Percentiles rank a stretch among this genome's conserved stretches.
phyloP scores from a whole-genome alignment of 139 green algal species.

The Micractinium sp. region DNA sequence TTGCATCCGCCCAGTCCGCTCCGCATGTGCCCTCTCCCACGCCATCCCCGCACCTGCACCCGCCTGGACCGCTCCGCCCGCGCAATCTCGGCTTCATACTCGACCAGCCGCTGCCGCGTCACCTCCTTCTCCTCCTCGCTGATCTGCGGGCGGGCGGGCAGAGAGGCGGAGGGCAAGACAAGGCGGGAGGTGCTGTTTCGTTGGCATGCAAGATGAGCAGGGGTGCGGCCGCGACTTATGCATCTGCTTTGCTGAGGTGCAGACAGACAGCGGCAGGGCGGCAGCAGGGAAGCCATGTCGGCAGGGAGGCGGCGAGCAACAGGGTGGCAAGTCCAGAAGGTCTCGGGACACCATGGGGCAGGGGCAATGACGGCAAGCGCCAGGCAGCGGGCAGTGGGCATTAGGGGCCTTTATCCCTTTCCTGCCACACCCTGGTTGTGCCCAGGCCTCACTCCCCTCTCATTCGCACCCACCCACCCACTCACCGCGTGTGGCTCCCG shows the following conservation, averaged over 20 bases:
- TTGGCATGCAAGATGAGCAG: neutral
- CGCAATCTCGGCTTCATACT: neutral
- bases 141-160: neutral
- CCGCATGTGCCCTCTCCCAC: too few species aligned
- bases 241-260: neutral
- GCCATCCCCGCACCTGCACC: neutral
- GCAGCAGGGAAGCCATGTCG: too few species aligned
- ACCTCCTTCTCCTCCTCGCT: conserved; percentile 5
- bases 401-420: too few species aligned
- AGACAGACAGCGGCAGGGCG: neutral
- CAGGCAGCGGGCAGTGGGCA: too few species aligned
- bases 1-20: neutral
- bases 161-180: neutral
- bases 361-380: too few species aligned
- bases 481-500: neutral
- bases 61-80: neutral
- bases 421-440: too few species aligned
- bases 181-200: too few species aligned
- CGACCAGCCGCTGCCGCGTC: neutral
- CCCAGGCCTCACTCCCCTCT: too few species aligned
- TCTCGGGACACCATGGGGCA: too few species aligned
- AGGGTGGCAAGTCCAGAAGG: too few species aligned
- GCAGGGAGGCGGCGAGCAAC: too few species aligned
- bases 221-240: neutral
- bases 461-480: too few species aligned